Evolutionary conservation across 306 rosid species (phyloP).

Genomic region (Cicer pinnatifidum): DNA sequence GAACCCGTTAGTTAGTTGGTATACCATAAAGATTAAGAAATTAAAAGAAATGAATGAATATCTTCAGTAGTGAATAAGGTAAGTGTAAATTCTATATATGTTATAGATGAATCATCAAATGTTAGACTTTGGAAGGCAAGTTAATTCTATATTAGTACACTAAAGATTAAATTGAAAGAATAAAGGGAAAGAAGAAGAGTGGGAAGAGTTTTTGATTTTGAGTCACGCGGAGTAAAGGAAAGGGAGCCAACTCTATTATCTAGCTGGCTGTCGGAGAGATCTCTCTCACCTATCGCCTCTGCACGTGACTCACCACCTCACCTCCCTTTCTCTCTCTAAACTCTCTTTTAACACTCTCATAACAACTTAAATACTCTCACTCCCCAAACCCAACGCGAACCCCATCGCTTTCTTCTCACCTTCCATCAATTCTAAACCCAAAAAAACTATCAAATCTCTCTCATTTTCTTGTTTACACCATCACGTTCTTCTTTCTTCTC

Average conservation of each 20-base stretch:
- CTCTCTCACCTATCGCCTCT: constrained; percentile 37
- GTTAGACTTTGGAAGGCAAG: not conserved
- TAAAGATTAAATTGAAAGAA: not conserved
- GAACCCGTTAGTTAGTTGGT: not conserved
- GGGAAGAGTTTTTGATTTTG: constrained; percentile 40
- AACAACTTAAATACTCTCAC: not conserved
- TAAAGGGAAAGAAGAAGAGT: not conserved
- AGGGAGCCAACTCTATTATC: constrained; percentile 58
- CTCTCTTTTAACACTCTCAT: not conserved
- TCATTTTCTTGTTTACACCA: constrained; percentile 47
- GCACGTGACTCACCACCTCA: constrained; percentile 82
- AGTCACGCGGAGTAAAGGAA: constrained; percentile 64
- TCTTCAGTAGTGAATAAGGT: not conserved
- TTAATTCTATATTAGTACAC: too few species aligned
- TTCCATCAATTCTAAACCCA: constrained; percentile 53
- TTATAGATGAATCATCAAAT: not conserved
- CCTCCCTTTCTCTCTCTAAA: constrained; percentile 2
- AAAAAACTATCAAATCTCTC: constrained; percentile 46
- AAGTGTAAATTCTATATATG: not conserved
- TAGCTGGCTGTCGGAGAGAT: constrained; percentile 68
- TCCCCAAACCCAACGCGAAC: constrained; percentile 24
- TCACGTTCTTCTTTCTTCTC: constrained; percentile 7
- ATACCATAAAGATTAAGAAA: not conserved
- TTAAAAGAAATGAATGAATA: not conserved
- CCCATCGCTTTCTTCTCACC: constrained; percentile 66